Evolutionary conservation across 345 rosid species (phyloP), one percentile per base, ranked within the genome.

Genomic region (Arabidopsis suecica): DNA sequence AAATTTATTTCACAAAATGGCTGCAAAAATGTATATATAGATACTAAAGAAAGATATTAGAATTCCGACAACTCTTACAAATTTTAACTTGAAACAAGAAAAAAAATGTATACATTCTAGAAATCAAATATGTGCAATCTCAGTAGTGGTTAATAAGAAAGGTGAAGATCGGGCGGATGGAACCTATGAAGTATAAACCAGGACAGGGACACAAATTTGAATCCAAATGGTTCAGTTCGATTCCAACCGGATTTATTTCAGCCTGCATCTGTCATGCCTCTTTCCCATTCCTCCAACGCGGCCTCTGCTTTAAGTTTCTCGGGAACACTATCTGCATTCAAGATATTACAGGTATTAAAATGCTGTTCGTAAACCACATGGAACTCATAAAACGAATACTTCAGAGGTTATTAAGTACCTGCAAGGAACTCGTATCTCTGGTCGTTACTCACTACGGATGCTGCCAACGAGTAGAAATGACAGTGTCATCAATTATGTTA

Each of bases 381-480:
- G 28, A 18, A 12, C 18, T 13, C 6, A 33, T 37, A 20, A 38
- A 45, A 42, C 34, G 1, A 32, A 57, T n/a, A 58, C 22, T 48
- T 49, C 6, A 14, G 0, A 58, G 13, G 53, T 38, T 59, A 6
- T 33, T 20, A 34, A 47, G 55, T 80, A 93, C 98, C 97, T 33
- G 91, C 87, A 84, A 93, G 89, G 69, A 93, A 93, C 77, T 91
- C 94, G 10, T 88, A 91, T 84, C 86, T 84, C 65, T 72, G 76
- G 68, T 74, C 76, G 40, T 86, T 74, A 79, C 79, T 64, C 28
- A 91, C 91, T 49, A 84, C 89, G 3, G 89, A 80, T 53, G 93
- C 97, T 88, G 96, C 56, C 62, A 90, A 75, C 48, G 78, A 61
- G 36, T 5, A 22, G 0, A 65, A 70, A 18, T 11, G 18, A 20